phyloP scores from a whole-genome alignment of 2,329 filamentous ascomycete species.

The Arachnomyces sp. region DNA sequence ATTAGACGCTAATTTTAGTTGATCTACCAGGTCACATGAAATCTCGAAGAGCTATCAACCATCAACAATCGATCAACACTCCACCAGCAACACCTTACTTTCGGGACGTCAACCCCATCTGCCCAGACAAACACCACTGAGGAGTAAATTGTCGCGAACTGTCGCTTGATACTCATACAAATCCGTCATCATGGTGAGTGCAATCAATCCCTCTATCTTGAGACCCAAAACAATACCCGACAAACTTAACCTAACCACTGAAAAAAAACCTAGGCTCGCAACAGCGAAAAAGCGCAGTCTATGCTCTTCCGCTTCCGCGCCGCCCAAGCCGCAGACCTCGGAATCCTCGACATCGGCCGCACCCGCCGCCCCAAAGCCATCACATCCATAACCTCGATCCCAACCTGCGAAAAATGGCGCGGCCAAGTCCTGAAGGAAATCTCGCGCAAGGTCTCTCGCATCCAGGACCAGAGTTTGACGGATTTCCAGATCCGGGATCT shows the following conservation, averaged over 20 bases:
- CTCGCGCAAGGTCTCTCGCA: constrained; percentile 89
- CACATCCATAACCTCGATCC: constrained; percentile 74
- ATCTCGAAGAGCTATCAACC: too few species aligned
- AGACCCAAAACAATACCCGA: neutral
- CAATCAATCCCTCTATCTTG: too few species aligned
- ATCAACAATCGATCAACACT: too few species aligned
- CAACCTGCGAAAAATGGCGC: constrained; percentile 92
- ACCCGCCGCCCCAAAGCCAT: constrained; percentile 86
- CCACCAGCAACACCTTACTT: too few species aligned
- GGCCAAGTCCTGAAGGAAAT: constrained; percentile 97
- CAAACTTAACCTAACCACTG: constrained; percentile 8
- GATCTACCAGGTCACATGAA: too few species aligned
- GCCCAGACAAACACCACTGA: too few species aligned
- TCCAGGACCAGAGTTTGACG: constrained; percentile 82
- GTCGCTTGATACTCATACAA: too few species aligned
- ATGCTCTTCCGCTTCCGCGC: constrained; percentile 99
- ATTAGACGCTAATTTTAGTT: too few species aligned
- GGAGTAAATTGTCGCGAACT: too few species aligned
- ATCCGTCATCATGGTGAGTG: constrained; percentile 22
- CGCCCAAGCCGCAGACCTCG: constrained; percentile 88
- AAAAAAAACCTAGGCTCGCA: constrained; percentile 62
- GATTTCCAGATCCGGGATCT: constrained; percentile 97
- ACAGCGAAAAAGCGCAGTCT: constrained; percentile 96
- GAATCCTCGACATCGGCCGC: constrained; percentile 88
- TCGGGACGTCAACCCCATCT: too few species aligned